Evolutionary conservation across 2,329 filamentous ascomycete species (phyloP), one percentile per base, ranked within the genome.

Genomic region (Penicillium sp.): DNA sequence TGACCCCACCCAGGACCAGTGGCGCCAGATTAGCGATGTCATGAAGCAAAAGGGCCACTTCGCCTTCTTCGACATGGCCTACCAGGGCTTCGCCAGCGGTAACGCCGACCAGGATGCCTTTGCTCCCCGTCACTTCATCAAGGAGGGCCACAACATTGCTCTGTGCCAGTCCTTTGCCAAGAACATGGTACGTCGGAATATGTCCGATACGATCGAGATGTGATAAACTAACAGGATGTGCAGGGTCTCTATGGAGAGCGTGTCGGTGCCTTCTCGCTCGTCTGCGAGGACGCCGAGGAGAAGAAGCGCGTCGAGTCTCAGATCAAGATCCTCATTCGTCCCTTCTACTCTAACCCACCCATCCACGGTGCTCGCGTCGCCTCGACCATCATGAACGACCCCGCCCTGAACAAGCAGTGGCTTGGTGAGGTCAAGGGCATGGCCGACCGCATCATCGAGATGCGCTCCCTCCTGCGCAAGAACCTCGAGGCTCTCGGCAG

Each of bases 1-100:
- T 65, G 92, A 97, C 76, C 93, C 92, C 31, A 95, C 88, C 37
- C 76, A 83, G 65, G 87, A 89, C 72, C 92, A 97, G 79, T 97
- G 92, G 92, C 83, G 83, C 75, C 79, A 92, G 77, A 93, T 98
- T 72, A 89, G 88, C 73, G 77, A 87, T 54, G 87, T 86, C 54
- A 84, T 95, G 73, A 95, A 95, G 82, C 81, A 83, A 70, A 84
- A 87, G 72, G 84, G 81, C 44, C 92, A 97, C 81, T 95, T 87
- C 72, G 85, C 89, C 65, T 96, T 98, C 83, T 98, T 97, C 78
- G 92, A 97, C 75, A 96, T 96, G 91, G 92, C 92, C 58, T 98
- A 98, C 81, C 92, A 98, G 78, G 92, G 92, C 64, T 97, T 98
- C 68, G 92, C 92, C 63, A 93, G 87, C 58, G 92, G 92, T 62